Percentiles rank a stretch among this genome's conserved stretches.
Evolutionary conservation across 129 eudicot genomes (phyloP).

Genomic region (Lonicera japonica): DNA sequence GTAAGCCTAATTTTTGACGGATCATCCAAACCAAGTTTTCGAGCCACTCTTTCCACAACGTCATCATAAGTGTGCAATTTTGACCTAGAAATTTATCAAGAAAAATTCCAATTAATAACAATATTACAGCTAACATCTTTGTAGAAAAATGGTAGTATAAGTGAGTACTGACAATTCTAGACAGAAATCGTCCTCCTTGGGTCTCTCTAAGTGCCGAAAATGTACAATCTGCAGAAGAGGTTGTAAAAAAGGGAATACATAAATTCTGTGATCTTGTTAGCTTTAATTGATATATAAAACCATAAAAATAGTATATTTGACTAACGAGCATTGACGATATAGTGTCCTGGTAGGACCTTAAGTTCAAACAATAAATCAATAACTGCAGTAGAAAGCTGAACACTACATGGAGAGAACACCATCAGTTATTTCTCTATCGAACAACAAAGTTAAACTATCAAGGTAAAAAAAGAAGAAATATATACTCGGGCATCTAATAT

Average conservation of each 20-base stretch:
- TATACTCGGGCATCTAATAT: no score
- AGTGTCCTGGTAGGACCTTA: no score
- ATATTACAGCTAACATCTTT: background rate
- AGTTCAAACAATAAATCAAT: no score
- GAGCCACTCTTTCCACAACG: constrained; percentile 83
- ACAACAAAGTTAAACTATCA: no score
- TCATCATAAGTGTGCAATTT: constrained; percentile 83
- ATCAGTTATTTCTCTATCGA: no score
- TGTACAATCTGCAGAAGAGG: constrained; percentile 57
- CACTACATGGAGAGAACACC: no score
- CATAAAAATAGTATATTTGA: no score
- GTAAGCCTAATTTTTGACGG: constrained; percentile 92
- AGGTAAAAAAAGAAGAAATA: no score
- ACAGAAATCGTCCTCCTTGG: constrained; percentile 88
- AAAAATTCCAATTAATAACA: background rate
- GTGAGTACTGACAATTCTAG: constrained; percentile 67
- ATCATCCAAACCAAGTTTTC: constrained; percentile 63
- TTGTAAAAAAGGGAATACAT: background rate
- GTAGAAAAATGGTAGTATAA: constrained; percentile 1
- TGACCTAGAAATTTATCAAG: constrained; percentile 37
- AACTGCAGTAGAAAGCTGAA: no score
- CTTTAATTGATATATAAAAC: no score
- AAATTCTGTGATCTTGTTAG: no score
- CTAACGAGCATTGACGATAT: no score
- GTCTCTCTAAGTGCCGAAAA: constrained; percentile 74